Evolutionary conservation across 371 early-diverging fungal species (phyloP).

Genomic region (Mucor mucedo): DNA sequence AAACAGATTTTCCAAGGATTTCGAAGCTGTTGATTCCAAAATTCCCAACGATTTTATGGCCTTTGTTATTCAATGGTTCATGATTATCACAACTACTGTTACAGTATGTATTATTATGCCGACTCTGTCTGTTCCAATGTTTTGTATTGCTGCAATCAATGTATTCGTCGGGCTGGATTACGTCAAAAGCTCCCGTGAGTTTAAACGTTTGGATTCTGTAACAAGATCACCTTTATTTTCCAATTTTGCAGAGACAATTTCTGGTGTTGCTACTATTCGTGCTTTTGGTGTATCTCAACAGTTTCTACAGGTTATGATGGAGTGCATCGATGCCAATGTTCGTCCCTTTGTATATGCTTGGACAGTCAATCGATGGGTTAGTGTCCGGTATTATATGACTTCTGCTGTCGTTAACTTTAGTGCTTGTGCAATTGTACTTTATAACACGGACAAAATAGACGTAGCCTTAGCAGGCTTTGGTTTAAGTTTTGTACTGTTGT

Average conservation of each 20-base stretch:
- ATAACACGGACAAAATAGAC: slow-evolving; percentile 56
- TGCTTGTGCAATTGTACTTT: slow-evolving; percentile 64
- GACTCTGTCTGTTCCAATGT: slow-evolving; percentile 57
- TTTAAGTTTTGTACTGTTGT: slow-evolving; percentile 75
- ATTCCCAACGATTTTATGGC: slow-evolving; percentile 49
- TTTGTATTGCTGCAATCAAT: slow-evolving; percentile 57
- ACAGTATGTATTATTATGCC: slow-evolving; percentile 36
- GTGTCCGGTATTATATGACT: slow-evolving; percentile 68
- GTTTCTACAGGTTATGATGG: slow-evolving; percentile 59
- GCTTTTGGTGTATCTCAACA: slow-evolving; percentile 70
- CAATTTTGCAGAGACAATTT: slow-evolving; percentile 73
- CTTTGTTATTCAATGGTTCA: slow-evolving; percentile 64
- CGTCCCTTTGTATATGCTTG: slow-evolving; percentile 79
- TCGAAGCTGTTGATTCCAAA: slow-evolving; percentile 42
- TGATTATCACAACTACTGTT: slow-evolving; percentile 43
- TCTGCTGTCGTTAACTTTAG: slow-evolving; percentile 71
- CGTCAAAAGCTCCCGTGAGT: slow-evolving; percentile 72
- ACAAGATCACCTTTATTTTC: slow-evolving; percentile 74
- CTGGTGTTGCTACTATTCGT: slow-evolving; percentile 69
- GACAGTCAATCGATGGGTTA: slow-evolving; percentile 87
- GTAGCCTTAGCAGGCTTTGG: slow-evolving; percentile 85
- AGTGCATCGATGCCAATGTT: slow-evolving; percentile 64
- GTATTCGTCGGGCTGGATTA: slow-evolving; percentile 60
- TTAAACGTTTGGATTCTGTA: slow-evolving; percentile 80
- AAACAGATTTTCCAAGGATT: slow-evolving; percentile 81